Evolutionary conservation across 192 early-diverging fungal species (phyloP).

Genomic region (Funneliformis geosporum): DNA sequence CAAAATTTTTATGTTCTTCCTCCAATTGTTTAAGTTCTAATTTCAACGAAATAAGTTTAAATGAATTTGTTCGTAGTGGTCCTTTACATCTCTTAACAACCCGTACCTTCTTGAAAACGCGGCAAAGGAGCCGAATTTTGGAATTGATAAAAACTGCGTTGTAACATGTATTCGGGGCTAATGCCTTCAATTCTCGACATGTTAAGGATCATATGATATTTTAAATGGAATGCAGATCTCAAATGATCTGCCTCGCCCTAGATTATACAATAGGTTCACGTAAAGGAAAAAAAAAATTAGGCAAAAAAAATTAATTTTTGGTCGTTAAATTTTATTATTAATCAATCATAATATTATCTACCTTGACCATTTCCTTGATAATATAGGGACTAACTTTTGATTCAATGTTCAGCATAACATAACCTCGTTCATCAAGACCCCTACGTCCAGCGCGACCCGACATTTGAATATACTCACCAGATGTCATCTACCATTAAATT

Average conservation of each 20-base stretch:
- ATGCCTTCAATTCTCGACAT: constrained; percentile 93
- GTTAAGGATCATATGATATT: constrained; percentile 97
- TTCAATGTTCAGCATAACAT: constrained; percentile 96
- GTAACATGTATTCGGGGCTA: constrained; percentile 89
- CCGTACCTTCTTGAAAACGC: constrained; percentile 60
- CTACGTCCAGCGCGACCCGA: constrained; percentile 96
- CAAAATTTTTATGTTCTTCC: constrained; percentile 50
- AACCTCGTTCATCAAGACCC: constrained; percentile 95
- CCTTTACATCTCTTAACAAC: background rate
- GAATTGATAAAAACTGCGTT: constrained; percentile 90
- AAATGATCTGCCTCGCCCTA: constrained; percentile 76
- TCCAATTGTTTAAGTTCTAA: constrained; percentile 62
- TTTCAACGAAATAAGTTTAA: background rate
- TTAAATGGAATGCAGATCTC: constrained; percentile 93
- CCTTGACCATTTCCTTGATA: constrained; percentile 92
- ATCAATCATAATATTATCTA: constrained; percentile 39
- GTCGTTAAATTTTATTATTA: too few relatives aligned
- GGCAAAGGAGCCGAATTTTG: constrained; percentile 87
- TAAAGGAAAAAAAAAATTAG: background rate
- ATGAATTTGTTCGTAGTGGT: background rate
- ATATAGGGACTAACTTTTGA: constrained; percentile 92
- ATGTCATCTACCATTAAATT: constrained; percentile 46
- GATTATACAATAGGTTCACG: background rate
- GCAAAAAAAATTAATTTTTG: background rate
- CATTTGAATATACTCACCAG: constrained; percentile 99